Percentiles rank a stretch among this genome's conserved stretches.
phyloP scores from a whole-genome alignment of 2,329 filamentous ascomycete species.

The Colletotrichum graminicola region DNA sequence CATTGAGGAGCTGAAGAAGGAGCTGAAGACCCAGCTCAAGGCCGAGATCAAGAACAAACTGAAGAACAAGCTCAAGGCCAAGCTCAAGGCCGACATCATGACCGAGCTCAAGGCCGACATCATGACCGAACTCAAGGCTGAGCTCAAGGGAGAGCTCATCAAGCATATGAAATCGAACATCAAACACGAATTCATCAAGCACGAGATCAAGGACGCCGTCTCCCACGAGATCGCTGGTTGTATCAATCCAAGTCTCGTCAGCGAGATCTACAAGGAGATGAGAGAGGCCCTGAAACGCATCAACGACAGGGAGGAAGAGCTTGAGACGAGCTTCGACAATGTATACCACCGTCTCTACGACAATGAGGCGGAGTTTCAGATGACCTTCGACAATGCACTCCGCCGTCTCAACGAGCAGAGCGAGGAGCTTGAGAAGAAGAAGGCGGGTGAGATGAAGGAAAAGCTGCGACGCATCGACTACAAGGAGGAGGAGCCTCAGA shows the following conservation, averaged over 20 bases:
- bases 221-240: neutral
- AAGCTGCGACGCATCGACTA: too few species aligned
- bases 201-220: neutral
- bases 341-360: fast-evolving
- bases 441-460: too few species aligned
- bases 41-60: neutral
- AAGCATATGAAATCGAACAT: neutral
- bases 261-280: neutral
- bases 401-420: fast-evolving
- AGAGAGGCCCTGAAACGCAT: neutral
- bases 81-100: neutral
- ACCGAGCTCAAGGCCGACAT: neutral
- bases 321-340: neutral
- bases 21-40: neutral
- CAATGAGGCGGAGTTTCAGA: too few species aligned
- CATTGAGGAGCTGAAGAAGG: neutral
- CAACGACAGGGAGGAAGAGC: neutral
- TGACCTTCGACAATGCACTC: fast-evolving
- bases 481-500: too few species aligned
- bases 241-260: neutral
- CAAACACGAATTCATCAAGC: neutral
- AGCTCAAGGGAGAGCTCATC: neutral
- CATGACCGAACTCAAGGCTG: too few species aligned
- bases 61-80: neutral
- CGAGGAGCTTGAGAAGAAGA: neutral